These are phyloP conservation scores for Monosporascus cannonballus DNA, from an alignment of 2,329 filamentous ascomycete genomes.

Conservation along the genomic window DNA sequence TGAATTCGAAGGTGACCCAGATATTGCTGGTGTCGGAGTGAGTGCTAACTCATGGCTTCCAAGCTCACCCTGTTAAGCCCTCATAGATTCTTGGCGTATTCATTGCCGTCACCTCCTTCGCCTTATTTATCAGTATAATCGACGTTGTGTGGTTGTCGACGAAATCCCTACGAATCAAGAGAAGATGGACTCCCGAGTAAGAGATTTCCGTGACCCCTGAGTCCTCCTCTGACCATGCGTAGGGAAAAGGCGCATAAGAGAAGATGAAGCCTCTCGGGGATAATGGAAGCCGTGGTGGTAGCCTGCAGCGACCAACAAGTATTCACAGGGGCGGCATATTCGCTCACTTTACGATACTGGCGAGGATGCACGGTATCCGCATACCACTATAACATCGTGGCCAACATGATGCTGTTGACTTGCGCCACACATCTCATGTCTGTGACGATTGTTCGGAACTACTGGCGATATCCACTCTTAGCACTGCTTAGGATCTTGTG, in stretches of 20 bases:
- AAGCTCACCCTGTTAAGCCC: background rate
- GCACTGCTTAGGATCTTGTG: slow-evolving; percentile 24
- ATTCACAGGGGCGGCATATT: slow-evolving; percentile 31
- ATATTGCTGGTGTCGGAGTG: slow-evolving; percentile 20
- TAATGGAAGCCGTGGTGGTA: slow-evolving; percentile 25
- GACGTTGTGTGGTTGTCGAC: slow-evolving; percentile 10
- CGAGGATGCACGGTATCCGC: slow-evolving; percentile 26
- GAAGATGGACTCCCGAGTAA: too few species aligned
- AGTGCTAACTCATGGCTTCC: background rate
- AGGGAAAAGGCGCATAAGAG: slow-evolving; percentile 4
- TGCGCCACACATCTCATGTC: slow-evolving; percentile 31
- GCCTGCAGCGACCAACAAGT: slow-evolving; percentile 31
- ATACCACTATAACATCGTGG: slow-evolving; percentile 32
- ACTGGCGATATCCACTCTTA: slow-evolving; percentile 26
- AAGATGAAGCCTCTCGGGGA: slow-evolving; percentile 18
- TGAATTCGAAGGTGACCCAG: slow-evolving; percentile 14
- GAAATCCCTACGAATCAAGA: too few species aligned
- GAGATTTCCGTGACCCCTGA: too few species aligned
- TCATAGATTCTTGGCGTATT: slow-evolving; percentile 17
- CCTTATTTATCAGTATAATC: slow-evolving; percentile 8
- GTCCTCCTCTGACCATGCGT: background rate
- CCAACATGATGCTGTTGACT: slow-evolving; percentile 29
- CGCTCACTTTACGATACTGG: slow-evolving; percentile 27
- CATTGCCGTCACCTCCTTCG: slow-evolving; percentile 17
- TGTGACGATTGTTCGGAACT: slow-evolving; percentile 27